Conservation (phyloP, 306 rosid genomes). For the Clitoria ternatea region DNA sequence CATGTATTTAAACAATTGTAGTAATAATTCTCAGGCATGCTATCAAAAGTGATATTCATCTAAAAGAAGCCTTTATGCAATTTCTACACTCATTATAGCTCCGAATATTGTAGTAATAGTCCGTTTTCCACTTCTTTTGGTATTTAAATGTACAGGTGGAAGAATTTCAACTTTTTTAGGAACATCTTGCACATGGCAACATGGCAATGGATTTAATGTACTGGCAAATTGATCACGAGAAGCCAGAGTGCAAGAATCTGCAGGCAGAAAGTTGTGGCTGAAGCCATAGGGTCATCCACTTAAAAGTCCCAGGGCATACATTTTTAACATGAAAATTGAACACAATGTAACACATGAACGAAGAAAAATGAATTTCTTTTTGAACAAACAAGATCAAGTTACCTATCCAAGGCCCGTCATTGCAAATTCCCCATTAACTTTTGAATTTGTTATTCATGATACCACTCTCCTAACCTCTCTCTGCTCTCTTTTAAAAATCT, state of each 20-base stretch:
- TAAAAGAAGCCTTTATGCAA: too few species aligned
- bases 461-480: constrained; percentile 13
- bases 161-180: too few species aligned
- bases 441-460: not conserved
- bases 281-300: constrained; percentile 42
- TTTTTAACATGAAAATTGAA: not conserved
- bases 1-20: too few species aligned
- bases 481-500: constrained; percentile 38
- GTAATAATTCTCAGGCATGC: too few species aligned
- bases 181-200: constrained; percentile 39
- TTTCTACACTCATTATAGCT: too few species aligned
- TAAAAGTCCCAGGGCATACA: not conserved
- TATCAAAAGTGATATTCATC: too few species aligned
- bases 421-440: not conserved
- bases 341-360: not conserved
- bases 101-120: too few species aligned
- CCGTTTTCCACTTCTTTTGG: too few species aligned
- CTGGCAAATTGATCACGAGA: constrained; percentile 46
- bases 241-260: constrained; percentile 37
- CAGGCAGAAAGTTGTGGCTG: constrained; percentile 33
- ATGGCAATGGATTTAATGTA: constrained; percentile 35
- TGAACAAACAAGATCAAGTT: not conserved
- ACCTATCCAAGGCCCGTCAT: not conserved
- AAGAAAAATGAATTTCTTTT: not conserved
- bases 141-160: too few species aligned